These are phyloP conservation scores for Xylaria sp. DNA, from an alignment of 2,329 filamentous ascomycete species.

Conservation along the genomic window DNA sequence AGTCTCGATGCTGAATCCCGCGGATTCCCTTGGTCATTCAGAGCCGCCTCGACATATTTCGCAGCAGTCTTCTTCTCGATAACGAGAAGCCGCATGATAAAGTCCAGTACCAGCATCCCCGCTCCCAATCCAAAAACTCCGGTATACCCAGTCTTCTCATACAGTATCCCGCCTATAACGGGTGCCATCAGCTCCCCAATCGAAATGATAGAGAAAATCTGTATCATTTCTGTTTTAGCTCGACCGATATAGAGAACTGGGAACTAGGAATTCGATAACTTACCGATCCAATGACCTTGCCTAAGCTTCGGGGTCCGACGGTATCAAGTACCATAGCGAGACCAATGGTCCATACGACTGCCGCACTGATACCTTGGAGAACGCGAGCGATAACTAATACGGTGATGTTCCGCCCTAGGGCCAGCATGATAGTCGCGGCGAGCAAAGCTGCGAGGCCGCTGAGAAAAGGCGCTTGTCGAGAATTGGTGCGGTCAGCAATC, in stretches of 20 bases:
- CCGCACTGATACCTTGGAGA: constrained; percentile 66
- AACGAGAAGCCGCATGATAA: constrained; percentile 67
- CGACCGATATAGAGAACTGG: neutral
- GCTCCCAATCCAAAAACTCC: constrained; percentile 69
- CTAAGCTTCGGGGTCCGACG: constrained; percentile 63
- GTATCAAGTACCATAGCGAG: constrained; percentile 69
- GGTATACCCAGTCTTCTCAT: constrained; percentile 65
- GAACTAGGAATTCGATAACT: neutral
- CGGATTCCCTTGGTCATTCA: constrained; percentile 41
- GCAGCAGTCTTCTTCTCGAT: constrained; percentile 70
- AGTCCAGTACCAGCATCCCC: constrained; percentile 65
- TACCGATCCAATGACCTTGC: constrained; percentile 69
- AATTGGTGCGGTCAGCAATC: constrained; percentile 62
- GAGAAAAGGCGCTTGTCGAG: constrained; percentile 67
- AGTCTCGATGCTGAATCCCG: constrained; percentile 35
- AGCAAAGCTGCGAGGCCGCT: constrained; percentile 63
- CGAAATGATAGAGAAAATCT: constrained; percentile 68
- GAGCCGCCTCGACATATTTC: constrained; percentile 51
- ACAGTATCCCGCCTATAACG: constrained; percentile 68
- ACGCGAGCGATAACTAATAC: constrained; percentile 63
- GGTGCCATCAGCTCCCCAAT: constrained; percentile 67
- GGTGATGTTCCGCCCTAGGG: constrained; percentile 59
- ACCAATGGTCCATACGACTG: constrained; percentile 65
- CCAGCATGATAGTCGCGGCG: constrained; percentile 65
- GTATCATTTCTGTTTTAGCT: neutral